phyloP scores from a whole-genome alignment of 352 stramenopile genomes.

The Globisporangium recalcitrans region DNA sequence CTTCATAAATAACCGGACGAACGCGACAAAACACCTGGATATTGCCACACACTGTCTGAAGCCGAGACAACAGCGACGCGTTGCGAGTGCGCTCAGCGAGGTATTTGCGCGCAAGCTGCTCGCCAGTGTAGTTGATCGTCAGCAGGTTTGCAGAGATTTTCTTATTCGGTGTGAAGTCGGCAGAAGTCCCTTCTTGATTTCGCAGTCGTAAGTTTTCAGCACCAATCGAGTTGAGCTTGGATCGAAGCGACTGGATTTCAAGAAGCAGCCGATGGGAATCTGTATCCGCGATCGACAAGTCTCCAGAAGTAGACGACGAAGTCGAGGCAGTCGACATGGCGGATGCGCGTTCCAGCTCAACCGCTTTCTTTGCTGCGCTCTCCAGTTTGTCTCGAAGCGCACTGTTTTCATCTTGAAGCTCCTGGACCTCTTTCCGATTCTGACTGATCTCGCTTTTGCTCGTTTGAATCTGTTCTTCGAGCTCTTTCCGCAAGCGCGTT shows the following conservation, averaged over 20 bases:
- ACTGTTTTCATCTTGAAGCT: conserved; percentile 42
- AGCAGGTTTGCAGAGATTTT: conserved; percentile 61
- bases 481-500: conserved; percentile 28
- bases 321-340: conserved; percentile 30
- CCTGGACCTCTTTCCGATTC: conserved; percentile 50
- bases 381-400: conserved; percentile 51
- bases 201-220: conserved; percentile 54
- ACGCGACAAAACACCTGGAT: conserved; percentile 93
- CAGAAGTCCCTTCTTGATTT: conserved; percentile 38
- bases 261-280: conserved; percentile 23
- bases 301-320: conserved; percentile 19
- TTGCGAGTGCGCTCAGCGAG: conserved; percentile 80
- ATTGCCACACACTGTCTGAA: conserved; percentile 89
- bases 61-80: conserved; percentile 64
- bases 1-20: conserved; percentile 76
- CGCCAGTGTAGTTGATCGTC: conserved; percentile 54
- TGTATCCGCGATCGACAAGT: conserved; percentile 15
- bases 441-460: conserved; percentile 45
- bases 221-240: conserved; percentile 42
- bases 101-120: conserved; percentile 85
- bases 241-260: conserved; percentile 56
- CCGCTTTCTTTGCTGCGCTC: conserved; percentile 37
- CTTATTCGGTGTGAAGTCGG: conserved; percentile 31
- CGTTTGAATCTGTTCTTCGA: conserved; percentile 40
- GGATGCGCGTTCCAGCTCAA: conserved; percentile 37